Evolutionary conservation across 2,329 filamentous ascomycete genomes (phyloP), one percentile per base, ranked within the genome.

Genomic region (Orbilia oligospora): DNA sequence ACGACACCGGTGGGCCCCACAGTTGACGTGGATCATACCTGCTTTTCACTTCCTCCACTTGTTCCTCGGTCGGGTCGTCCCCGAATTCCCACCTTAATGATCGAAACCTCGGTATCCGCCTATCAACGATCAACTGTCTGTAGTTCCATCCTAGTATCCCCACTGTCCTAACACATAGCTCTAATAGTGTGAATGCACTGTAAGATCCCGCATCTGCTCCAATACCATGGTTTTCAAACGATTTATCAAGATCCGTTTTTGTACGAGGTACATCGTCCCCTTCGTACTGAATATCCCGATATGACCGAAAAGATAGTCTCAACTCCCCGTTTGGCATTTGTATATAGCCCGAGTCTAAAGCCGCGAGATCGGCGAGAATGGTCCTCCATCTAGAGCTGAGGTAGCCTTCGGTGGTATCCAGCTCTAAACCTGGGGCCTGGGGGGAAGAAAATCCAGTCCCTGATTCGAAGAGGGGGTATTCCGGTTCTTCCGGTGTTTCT

Each of bases 131-230:
- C 6, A 67, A 30, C 8, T 38, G 14, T 38, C 56, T 46, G 10
- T 68, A 64, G 16, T 20, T 20, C 16, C 44, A 70, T 12, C 63
- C 65, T 14, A 76, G 2, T 20, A 70, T 12, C 12, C 46, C 65
- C n/a, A 66, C 56, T 24, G 65, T 70, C 27, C 49, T 51, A 6
- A 76, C 20, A 46, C 55, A 70, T 10, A 76, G n/a, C 20, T 70
- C 65, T 33, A 70, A 55, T 10, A 70, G 33, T 1, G 65, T 24
- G 24, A 76, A 33, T 1, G 71, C 64, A 16, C 56, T 61, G n/a
- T 16, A 12, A 3, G 36, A 9, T 12, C 6, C 9, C 55, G 12
- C 38, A 27, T 27, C 30, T 4, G 14, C 20, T 9, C 1, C n/a
- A 1, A 2, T n/a, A 1, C 22, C 22, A 24, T 2, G 3, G 14